Base-by-base conservation (phyloP, 768 basidiomycete genomes). In the Trichaptum fuscoviolaceum region DNA sequence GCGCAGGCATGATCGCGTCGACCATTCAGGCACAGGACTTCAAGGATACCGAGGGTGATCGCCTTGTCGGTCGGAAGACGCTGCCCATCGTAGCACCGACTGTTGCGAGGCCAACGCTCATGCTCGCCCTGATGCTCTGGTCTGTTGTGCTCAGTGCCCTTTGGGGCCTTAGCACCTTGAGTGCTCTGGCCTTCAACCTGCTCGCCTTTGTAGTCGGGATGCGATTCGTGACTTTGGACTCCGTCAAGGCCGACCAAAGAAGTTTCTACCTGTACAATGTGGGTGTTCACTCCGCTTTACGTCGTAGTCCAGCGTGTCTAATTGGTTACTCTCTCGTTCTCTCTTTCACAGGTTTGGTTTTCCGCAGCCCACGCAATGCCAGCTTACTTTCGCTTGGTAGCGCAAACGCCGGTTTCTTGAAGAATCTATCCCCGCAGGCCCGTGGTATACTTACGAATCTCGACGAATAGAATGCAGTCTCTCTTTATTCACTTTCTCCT, bases 11-110 rank as follows among this genome's bases (percentile, higher is more conserved):
- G 18, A 76, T 83, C 36, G 70, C 78, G 1, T 82, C 83, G 0
- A 84, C 83, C 3, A 79, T 83, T 12, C 82, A 84, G 24, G 78
- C 81, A 1, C 81, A 83, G 70, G 84, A 84, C 66, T 84, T 81
- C 66, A 75, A 79, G 30, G 84, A 84, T 64, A 69, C 77, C 17
- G 73, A 75, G n/a, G 83, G 83, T 0, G 84, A 84, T 62, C 69
- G 70, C 5, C 62, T 74, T n/a, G 73, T 73, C 0, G 80, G 80
- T 0, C 76, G 83, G 4, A 24, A 73, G 1, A 84, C 83, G 0
- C 70, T 84, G 26, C 83, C 83, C 0, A 81, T 84, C 63, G 75
- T 77, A 35, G 77, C 78, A 35, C 84, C 84, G 2, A 65, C 64
- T 7, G 61, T 75, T 7, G 71, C 76, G 18, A 73, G 78, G 5